Percentiles rank a stretch among this genome's conserved stretches.
phyloP scores from a whole-genome alignment of 495 filamentous ascomycete species.

The Penicillium desertorum region DNA sequence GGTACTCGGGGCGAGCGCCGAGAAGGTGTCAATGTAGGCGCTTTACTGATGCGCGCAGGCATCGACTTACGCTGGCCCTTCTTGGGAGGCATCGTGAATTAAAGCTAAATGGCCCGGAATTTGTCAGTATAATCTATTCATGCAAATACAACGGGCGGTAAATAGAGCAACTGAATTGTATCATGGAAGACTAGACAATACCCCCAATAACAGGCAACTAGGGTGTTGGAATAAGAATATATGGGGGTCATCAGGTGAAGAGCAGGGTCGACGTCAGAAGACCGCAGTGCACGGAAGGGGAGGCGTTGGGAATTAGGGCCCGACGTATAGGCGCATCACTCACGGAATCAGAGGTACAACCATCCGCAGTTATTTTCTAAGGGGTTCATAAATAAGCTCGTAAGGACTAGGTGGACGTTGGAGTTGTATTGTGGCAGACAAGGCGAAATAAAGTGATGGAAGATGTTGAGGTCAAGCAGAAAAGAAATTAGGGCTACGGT shows the following conservation, averaged over 20 bases:
- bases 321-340: constrained; percentile 14
- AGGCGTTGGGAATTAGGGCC: constrained; percentile 26
- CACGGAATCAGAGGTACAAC: constrained; percentile 12
- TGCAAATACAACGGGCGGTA: constrained; percentile 4
- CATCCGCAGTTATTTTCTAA: constrained; percentile 6
- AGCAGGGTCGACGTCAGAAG: constrained; percentile 22
- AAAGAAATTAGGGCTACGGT: constrained; percentile 39
- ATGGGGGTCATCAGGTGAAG: constrained; percentile 5
- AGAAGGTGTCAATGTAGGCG: constrained; percentile 21
- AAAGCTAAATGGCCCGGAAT: constrained; percentile 10
- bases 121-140: constrained; percentile 15
- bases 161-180: neutral
- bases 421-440: constrained; percentile 5
- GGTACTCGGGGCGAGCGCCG: constrained; percentile 27
- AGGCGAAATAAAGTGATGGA: constrained; percentile 11
- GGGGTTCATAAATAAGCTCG: neutral
- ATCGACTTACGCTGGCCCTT: constrained; percentile 27
- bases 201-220: constrained; percentile 2
- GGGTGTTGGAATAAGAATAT: constrained; percentile 1
- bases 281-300: constrained; percentile 15
- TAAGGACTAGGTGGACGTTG: neutral
- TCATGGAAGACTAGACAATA: neutral
- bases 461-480: constrained; percentile 27
- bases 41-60: constrained; percentile 17
- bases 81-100: constrained; percentile 28